These are phyloP conservation scores for Phlebopus sp. DNA, from an alignment of 1,284 basidiomycete genomes.

Conservation along the genomic window DNA sequence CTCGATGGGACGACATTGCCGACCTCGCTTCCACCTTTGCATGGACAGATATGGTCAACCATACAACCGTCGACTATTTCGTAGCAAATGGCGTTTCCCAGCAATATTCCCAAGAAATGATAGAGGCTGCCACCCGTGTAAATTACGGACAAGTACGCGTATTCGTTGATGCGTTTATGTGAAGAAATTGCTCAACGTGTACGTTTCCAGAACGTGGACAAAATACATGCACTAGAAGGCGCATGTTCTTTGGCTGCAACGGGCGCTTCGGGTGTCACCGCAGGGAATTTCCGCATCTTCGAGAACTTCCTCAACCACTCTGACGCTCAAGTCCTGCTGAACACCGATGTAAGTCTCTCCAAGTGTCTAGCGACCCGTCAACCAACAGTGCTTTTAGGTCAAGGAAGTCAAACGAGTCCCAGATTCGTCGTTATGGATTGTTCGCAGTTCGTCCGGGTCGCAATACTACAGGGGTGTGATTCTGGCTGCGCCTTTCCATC, in stretches of 20 bases:
- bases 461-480: slow-evolving; percentile 65
- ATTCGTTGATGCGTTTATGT: not conserved
- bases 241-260: slow-evolving; percentile 70
- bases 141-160: slow-evolving; percentile 82
- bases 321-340: slow-evolving; percentile 65
- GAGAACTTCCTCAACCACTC: slow-evolving; percentile 75
- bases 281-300: slow-evolving; percentile 89
- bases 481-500: slow-evolving; percentile 75
- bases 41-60: slow-evolving; percentile 51
- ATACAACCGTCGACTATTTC: slow-evolving; percentile 63
- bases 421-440: slow-evolving; percentile 44
- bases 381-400: slow-evolving; percentile 39
- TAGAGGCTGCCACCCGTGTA: slow-evolving; percentile 82
- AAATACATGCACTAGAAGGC: slow-evolving; percentile 82
- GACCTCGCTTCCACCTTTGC: slow-evolving; percentile 53
- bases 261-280: slow-evolving; percentile 66
- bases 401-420: slow-evolving; percentile 43
- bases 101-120: slow-evolving; percentile 71
- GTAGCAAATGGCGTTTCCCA: slow-evolving; percentile 51
- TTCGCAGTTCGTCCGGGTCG: slow-evolving; percentile 43
- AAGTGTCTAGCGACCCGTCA: not conserved
- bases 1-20: slow-evolving; percentile 64
- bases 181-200: not conserved
- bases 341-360: slow-evolving; percentile 54
- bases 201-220: slow-evolving; percentile 54